A percentile compares a stretch with the other conserved stretches of the same genome.
Evolutionary conservation across 2,329 filamentous ascomycete species (phyloP).

Genomic region (Polychaeton citri): DNA sequence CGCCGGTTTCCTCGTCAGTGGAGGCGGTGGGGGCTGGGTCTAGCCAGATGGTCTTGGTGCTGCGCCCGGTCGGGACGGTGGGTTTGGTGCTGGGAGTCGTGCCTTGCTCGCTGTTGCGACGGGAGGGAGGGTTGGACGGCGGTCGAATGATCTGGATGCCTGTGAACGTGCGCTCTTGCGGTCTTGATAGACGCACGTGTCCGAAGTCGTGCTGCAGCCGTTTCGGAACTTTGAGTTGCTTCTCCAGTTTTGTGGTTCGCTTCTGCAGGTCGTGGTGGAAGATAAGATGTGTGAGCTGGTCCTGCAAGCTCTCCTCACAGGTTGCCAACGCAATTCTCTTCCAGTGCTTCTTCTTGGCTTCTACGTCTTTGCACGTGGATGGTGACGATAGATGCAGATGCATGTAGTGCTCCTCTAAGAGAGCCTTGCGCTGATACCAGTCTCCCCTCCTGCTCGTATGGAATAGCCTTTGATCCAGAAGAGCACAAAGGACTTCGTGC

Average conservation of each 20-base stretch:
- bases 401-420: slow-evolving; percentile 95
- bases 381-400: slow-evolving; percentile 40
- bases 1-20: slow-evolving; percentile 1
- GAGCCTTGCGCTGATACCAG: slow-evolving; percentile 92
- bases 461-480: slow-evolving; percentile 71
- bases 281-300: slow-evolving; percentile 78
- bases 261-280: slow-evolving; percentile 94
- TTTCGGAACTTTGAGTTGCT: slow-evolving; percentile 65
- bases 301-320: slow-evolving; percentile 76
- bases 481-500: slow-evolving; percentile 57
- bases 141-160: slow-evolving; percentile 56
- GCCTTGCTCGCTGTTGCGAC: slow-evolving; percentile 21
- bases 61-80: slow-evolving; percentile 23
- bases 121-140: slow-evolving; percentile 7
- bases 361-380: slow-evolving; percentile 32
- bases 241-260: slow-evolving; percentile 82
- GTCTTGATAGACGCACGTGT: slow-evolving; percentile 65
- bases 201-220: slow-evolving; percentile 86
- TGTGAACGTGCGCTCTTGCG: slow-evolving; percentile 59
- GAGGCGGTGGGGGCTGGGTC: slow-evolving; percentile 40
- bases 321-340: slow-evolving; percentile 61
- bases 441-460: slow-evolving; percentile 71
- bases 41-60: slow-evolving; percentile 74
- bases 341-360: slow-evolving; percentile 70
- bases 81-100: slow-evolving; percentile 23